phyloP scores from a whole-genome alignment of 2,329 filamentous ascomycete genomes.

The Fusarium mangiferae region DNA sequence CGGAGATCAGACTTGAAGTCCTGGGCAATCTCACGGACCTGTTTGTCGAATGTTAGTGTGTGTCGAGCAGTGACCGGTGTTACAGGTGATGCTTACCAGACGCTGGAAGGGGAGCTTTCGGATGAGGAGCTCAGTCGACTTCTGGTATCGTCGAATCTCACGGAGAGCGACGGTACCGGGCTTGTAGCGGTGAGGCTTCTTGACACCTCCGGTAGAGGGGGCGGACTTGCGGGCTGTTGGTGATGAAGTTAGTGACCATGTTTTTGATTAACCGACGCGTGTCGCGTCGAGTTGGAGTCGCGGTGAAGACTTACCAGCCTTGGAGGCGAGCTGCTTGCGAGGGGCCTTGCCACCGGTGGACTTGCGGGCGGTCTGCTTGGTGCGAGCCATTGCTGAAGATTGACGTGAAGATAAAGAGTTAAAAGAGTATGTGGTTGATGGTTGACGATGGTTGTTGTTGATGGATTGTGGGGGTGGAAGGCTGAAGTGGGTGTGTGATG shows the following conservation, averaged over 20 bases:
- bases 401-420: slow-evolving; percentile 48
- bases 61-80: not conserved
- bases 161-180: slow-evolving; percentile 95
- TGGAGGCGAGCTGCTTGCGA: slow-evolving; percentile 98
- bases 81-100: slow-evolving; percentile 66
- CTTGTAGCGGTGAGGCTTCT: slow-evolving; percentile 94
- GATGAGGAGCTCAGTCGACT: slow-evolving; percentile 94
- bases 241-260: slow-evolving; percentile 15
- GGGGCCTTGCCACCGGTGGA: slow-evolving; percentile 82
- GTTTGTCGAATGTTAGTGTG: slow-evolving; percentile 27
- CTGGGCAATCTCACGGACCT: slow-evolving; percentile 93
- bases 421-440: slow-evolving; percentile 41
- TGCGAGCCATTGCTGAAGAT: slow-evolving; percentile 67
- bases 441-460: slow-evolving; percentile 42
- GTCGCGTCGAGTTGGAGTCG: slow-evolving; percentile 22
- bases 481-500: slow-evolving; percentile 54
- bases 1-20: slow-evolving; percentile 95
- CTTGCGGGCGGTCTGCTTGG: slow-evolving; percentile 78
- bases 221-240: slow-evolving; percentile 84
- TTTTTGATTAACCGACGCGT: slow-evolving; percentile 9
- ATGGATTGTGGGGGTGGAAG: slow-evolving; percentile 46
- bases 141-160: slow-evolving; percentile 99
- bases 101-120: slow-evolving; percentile 98
- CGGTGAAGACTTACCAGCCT: slow-evolving; percentile 69
- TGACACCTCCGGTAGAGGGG: slow-evolving; percentile 95